Percentiles rank a stretch among this genome's conserved stretches.
Evolutionary conservation across 2,329 filamentous ascomycete species (phyloP).

Genomic region (Ophiocordyceps camponoti-saundersi): DNA sequence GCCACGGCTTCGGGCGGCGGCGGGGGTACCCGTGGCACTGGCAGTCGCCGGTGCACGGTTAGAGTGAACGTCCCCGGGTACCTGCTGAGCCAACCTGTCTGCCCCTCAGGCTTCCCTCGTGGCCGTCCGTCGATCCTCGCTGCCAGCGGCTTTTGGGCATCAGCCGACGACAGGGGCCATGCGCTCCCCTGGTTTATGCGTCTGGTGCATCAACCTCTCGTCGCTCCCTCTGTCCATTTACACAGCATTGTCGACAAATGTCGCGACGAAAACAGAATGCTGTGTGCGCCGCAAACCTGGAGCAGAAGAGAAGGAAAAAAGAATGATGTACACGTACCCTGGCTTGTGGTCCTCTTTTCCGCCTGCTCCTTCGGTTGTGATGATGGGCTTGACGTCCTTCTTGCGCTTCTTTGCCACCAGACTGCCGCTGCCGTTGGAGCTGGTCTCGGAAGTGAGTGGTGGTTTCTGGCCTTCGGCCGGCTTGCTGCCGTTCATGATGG

Average conservation of each 20-base stretch:
- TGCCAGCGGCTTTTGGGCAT: not conserved
- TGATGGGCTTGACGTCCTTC: conserved; percentile 64
- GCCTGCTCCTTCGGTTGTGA: conserved; percentile 41
- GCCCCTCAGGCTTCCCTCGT: not conserved
- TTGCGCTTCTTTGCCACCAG: conserved; percentile 48
- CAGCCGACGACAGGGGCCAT: not conserved
- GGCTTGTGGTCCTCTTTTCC: conserved; percentile 7
- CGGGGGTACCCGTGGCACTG: not conserved
- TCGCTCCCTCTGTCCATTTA: too few species aligned
- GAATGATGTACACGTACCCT: conserved; percentile 3
- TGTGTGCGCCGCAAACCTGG: not conserved
- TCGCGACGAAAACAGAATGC: not conserved
- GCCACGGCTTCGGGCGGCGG: not conserved
- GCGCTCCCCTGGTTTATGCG: not conserved
- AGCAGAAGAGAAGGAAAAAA: not conserved
- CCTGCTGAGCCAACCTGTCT: not conserved
- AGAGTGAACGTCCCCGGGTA: not conserved
- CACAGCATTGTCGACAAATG: not conserved
- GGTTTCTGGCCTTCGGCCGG: conserved; percentile 15
- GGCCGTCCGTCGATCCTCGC: too few species aligned
- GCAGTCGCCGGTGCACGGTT: not conserved
- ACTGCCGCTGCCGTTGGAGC: conserved; percentile 13
- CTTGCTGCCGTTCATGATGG: conserved; percentile 13
- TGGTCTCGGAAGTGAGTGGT: conserved; percentile 4
- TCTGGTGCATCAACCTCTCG: not conserved